phyloP scores from a whole-genome alignment of 805 yeast species.

The Barnettozyma californica region DNA sequence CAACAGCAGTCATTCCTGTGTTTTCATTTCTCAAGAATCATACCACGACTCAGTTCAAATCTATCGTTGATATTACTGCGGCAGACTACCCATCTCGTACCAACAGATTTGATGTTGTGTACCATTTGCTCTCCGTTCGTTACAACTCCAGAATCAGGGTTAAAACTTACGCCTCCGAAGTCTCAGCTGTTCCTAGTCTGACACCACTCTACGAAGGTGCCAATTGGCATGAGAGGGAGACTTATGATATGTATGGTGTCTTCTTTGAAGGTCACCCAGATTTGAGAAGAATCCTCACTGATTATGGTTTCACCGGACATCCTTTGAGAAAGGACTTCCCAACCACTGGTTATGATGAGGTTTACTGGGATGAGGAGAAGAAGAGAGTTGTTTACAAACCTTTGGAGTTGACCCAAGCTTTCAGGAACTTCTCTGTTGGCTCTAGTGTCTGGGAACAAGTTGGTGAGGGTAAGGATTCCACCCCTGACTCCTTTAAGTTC shows the following conservation, averaged over 20 bases:
- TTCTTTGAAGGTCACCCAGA: conserved; percentile 89
- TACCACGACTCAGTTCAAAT: conserved; percentile 74
- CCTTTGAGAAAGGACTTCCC: conserved; percentile 92
- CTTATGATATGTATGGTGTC: conserved; percentile 82
- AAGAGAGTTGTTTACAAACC: conserved; percentile 88
- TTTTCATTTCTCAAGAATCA: conserved; percentile 68
- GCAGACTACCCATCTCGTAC: conserved; percentile 82
- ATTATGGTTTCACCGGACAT: conserved; percentile 89
- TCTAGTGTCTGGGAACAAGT: conserved; percentile 90
- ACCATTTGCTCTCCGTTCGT: conserved; percentile 73
- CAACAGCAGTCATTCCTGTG: conserved; percentile 68
- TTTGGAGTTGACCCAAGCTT: conserved; percentile 85
- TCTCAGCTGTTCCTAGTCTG: conserved; percentile 74
- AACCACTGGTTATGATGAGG: conserved; percentile 86
- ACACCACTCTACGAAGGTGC: conserved; percentile 73
- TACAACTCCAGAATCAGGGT: conserved; percentile 85
- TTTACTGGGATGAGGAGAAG: conserved; percentile 86
- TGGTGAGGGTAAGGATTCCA: conserved; percentile 77
- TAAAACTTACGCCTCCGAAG: conserved; percentile 83
- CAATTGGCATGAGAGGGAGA: conserved; percentile 89
- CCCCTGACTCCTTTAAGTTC: conserved; percentile 76
- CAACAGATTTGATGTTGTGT: conserved; percentile 83
- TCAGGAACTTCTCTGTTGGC: conserved; percentile 86
- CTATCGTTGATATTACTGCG: conserved; percentile 77
- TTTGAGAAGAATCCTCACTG: conserved; percentile 83